These are phyloP conservation scores for Cymodocea nodosa DNA, from an alignment of 116 monocot species.

Conservation along the genomic window DNA sequence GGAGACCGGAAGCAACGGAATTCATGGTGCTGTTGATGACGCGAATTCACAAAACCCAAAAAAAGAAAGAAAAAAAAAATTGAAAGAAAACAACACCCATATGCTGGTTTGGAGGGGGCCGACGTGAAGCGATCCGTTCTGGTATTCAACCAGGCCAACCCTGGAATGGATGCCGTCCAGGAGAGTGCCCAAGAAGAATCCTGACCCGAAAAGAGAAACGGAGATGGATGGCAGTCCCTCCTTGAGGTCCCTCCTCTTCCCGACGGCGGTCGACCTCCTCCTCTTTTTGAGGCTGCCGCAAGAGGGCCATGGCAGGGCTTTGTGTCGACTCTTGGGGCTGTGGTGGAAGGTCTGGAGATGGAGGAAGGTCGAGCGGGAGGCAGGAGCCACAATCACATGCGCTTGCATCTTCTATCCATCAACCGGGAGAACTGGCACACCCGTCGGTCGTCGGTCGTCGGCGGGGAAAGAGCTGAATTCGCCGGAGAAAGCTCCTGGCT, in stretches of 20 bases:
- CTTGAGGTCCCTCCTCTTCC: background rate
- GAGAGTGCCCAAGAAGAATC: constrained; percentile 52
- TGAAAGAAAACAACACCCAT: constrained; percentile 17
- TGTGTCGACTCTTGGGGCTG: background rate
- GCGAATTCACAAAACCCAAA: background rate
- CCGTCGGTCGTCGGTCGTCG: no score
- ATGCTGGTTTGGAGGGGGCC: constrained; percentile 69
- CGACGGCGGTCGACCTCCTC: constrained; percentile 1
- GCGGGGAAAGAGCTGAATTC: no score
- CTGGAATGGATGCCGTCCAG: constrained; percentile 67
- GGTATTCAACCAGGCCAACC: constrained; percentile 37
- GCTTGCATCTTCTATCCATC: no score
- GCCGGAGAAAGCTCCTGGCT: no score
- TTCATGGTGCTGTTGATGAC: no score
- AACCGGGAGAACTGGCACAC: no score
- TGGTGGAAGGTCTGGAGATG: background rate
- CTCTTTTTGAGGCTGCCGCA: background rate
- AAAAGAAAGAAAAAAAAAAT: background rate
- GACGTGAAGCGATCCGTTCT: constrained; percentile 44
- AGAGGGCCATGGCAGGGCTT: background rate
- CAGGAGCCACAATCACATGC: no score
- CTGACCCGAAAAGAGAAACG: constrained; percentile 44
- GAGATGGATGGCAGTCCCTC: constrained; percentile 33
- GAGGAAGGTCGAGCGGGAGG: background rate
- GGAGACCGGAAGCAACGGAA: background rate